Evolutionary conservation across 352 stramenopile genomes (phyloP), one percentile per base, ranked within the genome.

Genomic region (Nothophytophthora sp.): DNA sequence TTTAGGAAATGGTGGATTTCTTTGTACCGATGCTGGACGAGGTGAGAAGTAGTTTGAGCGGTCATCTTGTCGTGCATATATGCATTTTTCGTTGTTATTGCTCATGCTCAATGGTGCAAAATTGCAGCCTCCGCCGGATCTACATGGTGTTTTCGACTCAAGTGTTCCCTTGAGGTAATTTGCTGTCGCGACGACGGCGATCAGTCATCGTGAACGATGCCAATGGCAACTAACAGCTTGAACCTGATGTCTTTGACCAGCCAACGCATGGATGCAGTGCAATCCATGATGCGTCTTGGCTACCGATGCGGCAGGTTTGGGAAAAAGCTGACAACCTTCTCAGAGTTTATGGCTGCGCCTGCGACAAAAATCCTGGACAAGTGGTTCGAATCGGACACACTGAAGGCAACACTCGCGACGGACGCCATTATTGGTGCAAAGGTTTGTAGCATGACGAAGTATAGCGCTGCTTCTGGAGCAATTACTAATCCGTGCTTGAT

Each of bases 381-480:
- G 18, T 97, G 88, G 86, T 97, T 97, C 37, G 89, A 97, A 24
- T 93, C 76, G 0, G 85, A 97, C 13, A 69, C 96, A 12, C 52
- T 97, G 10, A 97, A 97, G 47, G 82, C 90, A 2, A 97, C 89
- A 3, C 70, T 97, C 4, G 90, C 89, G n/a, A 97, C 89, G 1
- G 89, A 97, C 50, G 89, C 90, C 11, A 93, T 96, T 50, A 97
- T 97, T 44, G 89, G 89, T 2, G 89, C 88, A 2, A 90, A 93
- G 67, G 79, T 94, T 15, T 20, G 50, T 52, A 28, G 20, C 15
- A 19, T 19, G 11, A 2, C 22, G 13, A 9, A n/a, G n/a, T 8
- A 50, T 12, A 4, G 23, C 16, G n/a, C 27, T 19, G 1, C 9
- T 6, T 19, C 24, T 45, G n/a, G 15, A 11, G 13, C 38, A 35